These are phyloP conservation scores for Pelagomonas calceolata DNA, from an alignment of 108 stramenopile species.

Conservation along the genomic window DNA sequence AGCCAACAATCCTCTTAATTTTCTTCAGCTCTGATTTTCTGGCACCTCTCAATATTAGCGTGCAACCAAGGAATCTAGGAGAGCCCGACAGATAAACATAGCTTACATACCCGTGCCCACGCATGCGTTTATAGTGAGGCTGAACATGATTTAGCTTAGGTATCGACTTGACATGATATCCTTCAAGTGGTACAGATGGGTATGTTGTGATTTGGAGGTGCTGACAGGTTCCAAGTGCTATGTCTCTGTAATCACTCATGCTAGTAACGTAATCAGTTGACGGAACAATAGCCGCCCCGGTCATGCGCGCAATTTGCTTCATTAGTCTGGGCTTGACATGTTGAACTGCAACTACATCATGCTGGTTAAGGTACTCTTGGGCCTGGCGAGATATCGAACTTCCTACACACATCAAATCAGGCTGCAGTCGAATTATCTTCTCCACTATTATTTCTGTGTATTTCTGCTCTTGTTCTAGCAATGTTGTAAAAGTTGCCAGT, in stretches of 20 bases:
- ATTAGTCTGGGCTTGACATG: slow-evolving; percentile 73
- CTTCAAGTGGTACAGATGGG: too few species aligned
- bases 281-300: slow-evolving; percentile 73
- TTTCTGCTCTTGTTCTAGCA: slow-evolving; percentile 82
- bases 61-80: slow-evolving; percentile 74
- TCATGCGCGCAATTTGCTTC: slow-evolving; percentile 72
- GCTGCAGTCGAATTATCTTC: slow-evolving; percentile 74
- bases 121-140: slow-evolving; percentile 1
- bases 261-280: slow-evolving; percentile 66
- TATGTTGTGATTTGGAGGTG: background rate
- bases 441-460: slow-evolving; percentile 84
- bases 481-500: slow-evolving; percentile 72
- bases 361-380: slow-evolving; percentile 66
- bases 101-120: slow-evolving; percentile 16
- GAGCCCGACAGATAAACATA: slow-evolving; percentile 67
- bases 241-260: slow-evolving; percentile 62
- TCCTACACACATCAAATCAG: slow-evolving; percentile 73
- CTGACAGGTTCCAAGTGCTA: slow-evolving; percentile 52
- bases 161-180: too few species aligned
- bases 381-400: slow-evolving; percentile 68
- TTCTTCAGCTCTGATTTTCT: slow-evolving; percentile 60
- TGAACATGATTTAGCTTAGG: background rate
- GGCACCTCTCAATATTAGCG: slow-evolving; percentile 76
- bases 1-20: slow-evolving; percentile 69
- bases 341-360: slow-evolving; percentile 70